Percentiles rank a stretch among this genome's conserved stretches.
phyloP scores from a whole-genome alignment of 768 basidiomycete species.

The Russula olivacea region DNA sequence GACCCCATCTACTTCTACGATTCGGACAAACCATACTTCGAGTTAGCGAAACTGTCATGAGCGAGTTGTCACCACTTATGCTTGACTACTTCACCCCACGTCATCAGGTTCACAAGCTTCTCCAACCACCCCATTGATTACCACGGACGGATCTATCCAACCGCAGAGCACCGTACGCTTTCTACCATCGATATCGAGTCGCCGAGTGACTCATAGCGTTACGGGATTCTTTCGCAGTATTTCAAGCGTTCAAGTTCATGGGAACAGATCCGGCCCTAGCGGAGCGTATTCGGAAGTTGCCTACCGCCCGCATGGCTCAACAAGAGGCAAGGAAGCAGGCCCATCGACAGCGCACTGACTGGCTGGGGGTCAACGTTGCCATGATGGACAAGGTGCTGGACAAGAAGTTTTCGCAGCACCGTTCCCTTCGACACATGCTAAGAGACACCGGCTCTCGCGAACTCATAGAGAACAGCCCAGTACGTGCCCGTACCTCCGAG shows the following conservation, averaged over 20 bases:
- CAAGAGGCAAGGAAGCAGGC: constrained; percentile 14
- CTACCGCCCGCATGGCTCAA: constrained; percentile 22
- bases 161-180: constrained; percentile 23
- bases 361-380: constrained; percentile 18
- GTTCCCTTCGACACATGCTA: constrained; percentile 33
- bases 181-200: background rate
- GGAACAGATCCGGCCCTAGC: constrained; percentile 9
- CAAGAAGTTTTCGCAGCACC: constrained; percentile 40
- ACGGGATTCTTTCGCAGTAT: constrained; percentile 10
- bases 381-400: constrained; percentile 38
- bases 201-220: background rate
- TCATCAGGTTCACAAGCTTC: constrained; percentile 21
- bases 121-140: constrained; percentile 18
- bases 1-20: constrained; percentile 17
- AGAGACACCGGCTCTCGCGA: constrained; percentile 37
- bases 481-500: background rate
- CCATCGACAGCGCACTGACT: constrained; percentile 15
- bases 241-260: constrained; percentile 23
- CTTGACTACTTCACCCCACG: background rate
- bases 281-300: constrained; percentile 14
- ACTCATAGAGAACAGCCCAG: constrained; percentile 36
- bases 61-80: background rate
- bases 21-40: constrained; percentile 16
- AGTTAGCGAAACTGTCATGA: constrained; percentile 5
- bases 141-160: constrained; percentile 11